phyloP scores from a whole-genome alignment of 83 land plant genomes.

The Larix sibirica region DNA sequence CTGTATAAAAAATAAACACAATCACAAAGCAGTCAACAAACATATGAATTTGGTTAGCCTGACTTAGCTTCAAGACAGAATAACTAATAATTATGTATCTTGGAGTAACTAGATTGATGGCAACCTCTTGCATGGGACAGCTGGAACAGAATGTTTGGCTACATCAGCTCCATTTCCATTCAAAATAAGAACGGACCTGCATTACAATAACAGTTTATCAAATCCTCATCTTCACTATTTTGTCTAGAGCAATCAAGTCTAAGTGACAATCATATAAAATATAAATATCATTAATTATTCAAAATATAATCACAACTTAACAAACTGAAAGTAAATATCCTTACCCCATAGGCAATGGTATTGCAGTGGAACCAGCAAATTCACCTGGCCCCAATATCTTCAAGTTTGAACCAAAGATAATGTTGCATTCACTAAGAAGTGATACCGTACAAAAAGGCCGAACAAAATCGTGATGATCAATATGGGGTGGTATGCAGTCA shows the following conservation, averaged over 20 bases:
- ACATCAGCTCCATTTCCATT: conserved; percentile 95
- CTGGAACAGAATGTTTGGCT: conserved; percentile 88
- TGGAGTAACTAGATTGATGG: not conserved
- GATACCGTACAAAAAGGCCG: conserved; percentile 94
- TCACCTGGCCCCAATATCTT: conserved; percentile 52
- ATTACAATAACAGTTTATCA: not conserved
- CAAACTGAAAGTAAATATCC: not conserved
- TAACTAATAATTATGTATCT: not conserved
- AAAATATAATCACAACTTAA: not conserved
- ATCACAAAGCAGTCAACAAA: not conserved
- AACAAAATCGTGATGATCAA: conserved; percentile 95
- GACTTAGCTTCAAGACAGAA: not conserved
- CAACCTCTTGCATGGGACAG: conserved; percentile 70
- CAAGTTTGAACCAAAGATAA: conserved; percentile 64
- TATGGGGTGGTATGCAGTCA: conserved; percentile 95
- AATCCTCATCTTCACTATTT: conserved; percentile 5
- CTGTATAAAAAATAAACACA: conserved; percentile 25
- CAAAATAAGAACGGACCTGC: conserved; percentile 82
- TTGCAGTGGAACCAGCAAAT: conserved; percentile 55
- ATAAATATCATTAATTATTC: not conserved
- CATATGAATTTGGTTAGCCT: not conserved
- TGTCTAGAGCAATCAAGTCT: not conserved
- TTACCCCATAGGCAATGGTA: conserved; percentile 90
- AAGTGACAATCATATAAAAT: not conserved
- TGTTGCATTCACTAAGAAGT: conserved; percentile 81